A percentile compares a stretch with the other conserved stretches of the same genome.
Evolutionary conservation across 257 asterid genomes (phyloP).

Genomic region (Phtheirospermum japonicum): DNA sequence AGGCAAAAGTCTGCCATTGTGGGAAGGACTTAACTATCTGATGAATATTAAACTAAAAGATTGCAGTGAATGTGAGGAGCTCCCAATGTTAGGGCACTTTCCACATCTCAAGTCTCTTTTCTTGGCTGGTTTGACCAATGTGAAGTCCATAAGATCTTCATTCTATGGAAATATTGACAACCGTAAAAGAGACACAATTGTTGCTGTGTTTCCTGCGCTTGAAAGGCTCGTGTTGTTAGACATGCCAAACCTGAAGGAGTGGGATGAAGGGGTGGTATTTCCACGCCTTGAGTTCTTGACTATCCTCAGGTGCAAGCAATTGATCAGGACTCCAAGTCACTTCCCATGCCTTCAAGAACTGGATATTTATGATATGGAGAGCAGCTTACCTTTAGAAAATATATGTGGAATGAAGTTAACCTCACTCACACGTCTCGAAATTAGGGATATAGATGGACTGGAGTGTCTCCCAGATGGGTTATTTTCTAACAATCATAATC

Average conservation of each 20-base stretch:
- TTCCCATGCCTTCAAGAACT: conserved; percentile 28
- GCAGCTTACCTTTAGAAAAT: conserved; percentile 7
- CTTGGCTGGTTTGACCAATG: background rate
- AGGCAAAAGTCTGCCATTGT: conserved; percentile 24
- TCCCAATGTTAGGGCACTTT: conserved; percentile 27
- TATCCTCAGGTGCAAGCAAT: conserved; percentile 1
- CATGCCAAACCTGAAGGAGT: background rate
- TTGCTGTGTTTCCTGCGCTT: conserved; percentile 29
- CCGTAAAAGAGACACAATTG: no score
- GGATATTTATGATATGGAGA: background rate
- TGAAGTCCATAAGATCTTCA: conserved; percentile 19
- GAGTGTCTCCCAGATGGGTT: background rate
- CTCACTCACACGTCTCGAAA: background rate
- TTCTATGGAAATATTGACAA: conserved; percentile 11
- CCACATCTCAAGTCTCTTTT: conserved; percentile 24
- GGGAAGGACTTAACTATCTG: conserved; percentile 19
- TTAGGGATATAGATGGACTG: background rate
- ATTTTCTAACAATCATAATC: background rate
- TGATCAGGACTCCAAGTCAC: conserved; percentile 26
- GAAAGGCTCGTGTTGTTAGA: conserved; percentile 24
- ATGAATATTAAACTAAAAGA: background rate
- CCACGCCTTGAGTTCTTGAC: conserved; percentile 26
- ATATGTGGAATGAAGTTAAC: conserved; percentile 18
- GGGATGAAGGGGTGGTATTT: conserved; percentile 18
- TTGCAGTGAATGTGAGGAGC: conserved; percentile 20